A percentile compares a stretch with the other conserved stretches of the same genome.
phyloP scores from a whole-genome alignment of 345 rosid genomes.

The Acer campestre region DNA sequence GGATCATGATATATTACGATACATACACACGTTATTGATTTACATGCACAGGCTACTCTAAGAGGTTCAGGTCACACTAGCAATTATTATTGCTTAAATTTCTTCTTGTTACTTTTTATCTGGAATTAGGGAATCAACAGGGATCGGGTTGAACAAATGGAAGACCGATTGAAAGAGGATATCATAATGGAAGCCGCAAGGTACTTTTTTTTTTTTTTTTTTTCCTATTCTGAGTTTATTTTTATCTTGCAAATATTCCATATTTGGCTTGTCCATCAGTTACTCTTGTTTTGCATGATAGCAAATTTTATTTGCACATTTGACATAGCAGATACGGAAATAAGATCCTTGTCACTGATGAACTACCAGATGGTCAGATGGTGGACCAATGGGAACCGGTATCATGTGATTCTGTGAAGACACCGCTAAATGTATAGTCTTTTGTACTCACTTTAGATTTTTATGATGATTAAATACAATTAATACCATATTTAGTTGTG shows the following conservation, averaged over 20 bases:
- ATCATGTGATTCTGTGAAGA: conserved; percentile 82
- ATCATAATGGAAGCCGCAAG: conserved; percentile 89
- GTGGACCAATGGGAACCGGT: conserved; percentile 99
- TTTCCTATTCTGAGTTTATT: conserved; percentile 6
- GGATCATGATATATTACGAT: background rate
- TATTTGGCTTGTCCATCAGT: conserved; percentile 7
- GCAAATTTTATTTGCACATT: conserved; percentile 24
- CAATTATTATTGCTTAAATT: background rate
- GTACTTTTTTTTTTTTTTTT: conserved; percentile 31
- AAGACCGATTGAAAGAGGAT: conserved; percentile 88
- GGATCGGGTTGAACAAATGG: conserved; percentile 94
- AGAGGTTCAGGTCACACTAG: background rate
- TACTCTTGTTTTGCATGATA: conserved; percentile 19
- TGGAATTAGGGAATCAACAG: conserved; percentile 82
- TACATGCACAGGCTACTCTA: background rate
- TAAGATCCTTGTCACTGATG: conserved; percentile 98
- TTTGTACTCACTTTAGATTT: conserved; percentile 20
- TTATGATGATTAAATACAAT: conserved; percentile 7
- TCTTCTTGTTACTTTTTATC: conserved; percentile 17
- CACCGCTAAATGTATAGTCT: conserved; percentile 74
- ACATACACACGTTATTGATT: background rate
- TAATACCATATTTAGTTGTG: conserved; percentile 24
- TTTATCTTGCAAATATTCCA: background rate
- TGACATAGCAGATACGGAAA: conserved; percentile 79
- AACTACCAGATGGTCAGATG: conserved; percentile 98